phyloP scores from a whole-genome alignment of 169 alveolate species.

The Eimeria maxima region DNA sequence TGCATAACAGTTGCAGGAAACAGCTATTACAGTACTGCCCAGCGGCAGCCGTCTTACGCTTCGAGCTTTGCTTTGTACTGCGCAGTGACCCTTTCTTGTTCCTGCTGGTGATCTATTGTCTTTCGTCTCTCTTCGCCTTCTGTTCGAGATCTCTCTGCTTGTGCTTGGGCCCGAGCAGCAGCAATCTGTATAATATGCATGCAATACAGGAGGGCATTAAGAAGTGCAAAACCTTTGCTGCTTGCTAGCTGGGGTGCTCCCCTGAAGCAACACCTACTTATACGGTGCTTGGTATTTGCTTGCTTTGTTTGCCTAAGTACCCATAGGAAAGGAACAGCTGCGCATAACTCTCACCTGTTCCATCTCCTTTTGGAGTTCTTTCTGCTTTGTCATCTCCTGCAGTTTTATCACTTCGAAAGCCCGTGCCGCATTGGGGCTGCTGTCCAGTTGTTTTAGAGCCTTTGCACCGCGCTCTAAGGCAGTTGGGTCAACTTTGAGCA shows the following conservation, averaged over 20 bases:
- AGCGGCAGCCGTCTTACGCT: conserved; percentile 84
- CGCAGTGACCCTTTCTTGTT: conserved; percentile 96
- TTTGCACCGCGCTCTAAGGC: conserved; percentile 99
- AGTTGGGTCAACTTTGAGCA: conserved; percentile 96
- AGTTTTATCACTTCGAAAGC: conserved; percentile 97
- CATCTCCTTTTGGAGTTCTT: conserved; percentile 95
- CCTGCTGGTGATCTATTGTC: conserved; percentile 95
- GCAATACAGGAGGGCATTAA: no score
- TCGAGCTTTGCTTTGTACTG: conserved; percentile 96
- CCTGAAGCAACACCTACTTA: neutral
- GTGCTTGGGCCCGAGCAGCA: conserved; percentile 87
- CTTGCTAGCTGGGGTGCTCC: neutral
- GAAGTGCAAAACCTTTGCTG: neutral
- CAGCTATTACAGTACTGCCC: no score
- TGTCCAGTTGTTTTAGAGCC: conserved; percentile 97
- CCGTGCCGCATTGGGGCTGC: conserved; percentile 96
- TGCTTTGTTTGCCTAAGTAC: neutral
- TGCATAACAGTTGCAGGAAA: neutral
- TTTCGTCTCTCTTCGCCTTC: conserved; percentile 96
- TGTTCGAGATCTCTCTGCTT: conserved; percentile 88
- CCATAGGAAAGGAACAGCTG: neutral
- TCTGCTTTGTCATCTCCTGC: conserved; percentile 97
- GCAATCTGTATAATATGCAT: conserved; percentile 52
- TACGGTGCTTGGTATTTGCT: neutral
- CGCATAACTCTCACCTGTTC: conserved; percentile 85